phyloP scores from a whole-genome alignment of 2,329 filamentous ascomycete genomes.

The Cryoendolithus antarcticus region DNA sequence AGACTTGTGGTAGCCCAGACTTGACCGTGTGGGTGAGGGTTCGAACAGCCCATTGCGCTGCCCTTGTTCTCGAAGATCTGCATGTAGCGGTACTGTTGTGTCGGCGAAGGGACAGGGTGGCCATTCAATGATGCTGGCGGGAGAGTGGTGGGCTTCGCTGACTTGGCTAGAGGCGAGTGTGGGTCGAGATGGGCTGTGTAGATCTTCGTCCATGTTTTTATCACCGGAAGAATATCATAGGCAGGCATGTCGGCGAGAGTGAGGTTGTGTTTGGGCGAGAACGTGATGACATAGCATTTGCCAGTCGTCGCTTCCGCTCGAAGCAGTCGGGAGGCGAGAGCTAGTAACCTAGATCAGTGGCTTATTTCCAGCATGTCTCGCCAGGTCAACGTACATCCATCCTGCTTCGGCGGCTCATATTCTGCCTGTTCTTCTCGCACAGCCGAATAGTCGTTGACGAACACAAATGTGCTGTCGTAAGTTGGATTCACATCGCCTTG shows the following conservation, averaged over 20 bases:
- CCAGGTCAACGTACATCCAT: conserved; percentile 29
- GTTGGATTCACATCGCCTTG: conserved; percentile 76
- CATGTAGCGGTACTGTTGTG: conserved; percentile 84
- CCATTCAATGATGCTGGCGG: conserved; percentile 27
- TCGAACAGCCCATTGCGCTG: conserved; percentile 94
- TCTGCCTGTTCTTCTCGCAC: conserved; percentile 86
- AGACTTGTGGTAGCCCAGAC: conserved; percentile 87
- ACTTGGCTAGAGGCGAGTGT: conserved; percentile 48
- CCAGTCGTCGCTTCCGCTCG: conserved; percentile 78
- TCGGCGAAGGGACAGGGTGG: conserved; percentile 41
- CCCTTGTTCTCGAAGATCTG: conserved; percentile 99
- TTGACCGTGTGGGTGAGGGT: conserved; percentile 94
- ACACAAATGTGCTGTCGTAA: conserved; percentile 80
- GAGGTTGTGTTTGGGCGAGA: conserved; percentile 78
- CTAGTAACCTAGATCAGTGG: conserved; percentile 17
- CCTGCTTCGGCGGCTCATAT: conserved; percentile 47
- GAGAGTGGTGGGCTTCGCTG: conserved; percentile 34
- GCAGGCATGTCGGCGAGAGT: conserved; percentile 83
- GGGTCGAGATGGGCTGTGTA: conserved; percentile 72
- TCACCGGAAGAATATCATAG: conserved; percentile 63
- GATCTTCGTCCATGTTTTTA: conserved; percentile 83
- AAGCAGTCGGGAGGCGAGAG: conserved; percentile 63
- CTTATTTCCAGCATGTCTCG: too few relatives aligned
- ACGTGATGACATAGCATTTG: conserved; percentile 94
- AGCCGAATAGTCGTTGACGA: conserved; percentile 95